Base-by-base conservation (phyloP, 768 basidiomycete species). In the Hygrophorus pudorinus region DNA sequence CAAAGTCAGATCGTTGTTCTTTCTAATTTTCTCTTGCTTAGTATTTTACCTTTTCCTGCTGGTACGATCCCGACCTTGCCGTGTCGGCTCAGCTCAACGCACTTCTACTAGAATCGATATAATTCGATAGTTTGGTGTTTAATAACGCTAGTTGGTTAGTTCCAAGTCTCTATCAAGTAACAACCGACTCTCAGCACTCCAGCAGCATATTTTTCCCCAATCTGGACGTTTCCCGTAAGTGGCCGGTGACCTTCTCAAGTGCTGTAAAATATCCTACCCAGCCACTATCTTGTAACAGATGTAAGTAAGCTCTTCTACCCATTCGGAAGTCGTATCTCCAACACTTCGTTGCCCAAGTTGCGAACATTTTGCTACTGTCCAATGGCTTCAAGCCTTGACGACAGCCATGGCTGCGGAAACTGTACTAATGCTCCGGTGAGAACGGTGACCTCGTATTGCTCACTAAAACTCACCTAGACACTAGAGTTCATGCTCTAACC, bases 361-460 rank as follows among this genome's bases (percentile, higher is more conserved):
- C 17, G 18, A 38, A 4, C 44, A 33, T 12, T 45, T 45, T 38
- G 44, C 27, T 7, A 38, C 38, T 21, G 44, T 45, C 20, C 24
- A 45, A 29, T 45, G 44, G 44, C 8, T 45, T 13, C 44, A 45
- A 45, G 18, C 44, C 6, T n/a, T 38, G 8, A 2, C 20, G 5
- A 38, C 24, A 5, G 16, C 35, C n/a, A 38, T 21, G n/a, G 18
- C 36, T 12, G 44, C 44, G 17, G 37, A 45, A 29, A 18, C 24
- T 12, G 44, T 38, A 18, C 10, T 45, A 13, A n/a, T 45, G 8
- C 32, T 8, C 33, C 33, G 33, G 33, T 35, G 5, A n/a, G 33
- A 24, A 24, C 24, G 7, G 24, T 24, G 24, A 24, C 7, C 3
- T 10, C 9, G 5, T 35, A 5, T 9, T 5, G n/a, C 13, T 35